Percentiles rank a stretch among this genome's conserved stretches.
phyloP scores from a whole-genome alignment of 805 yeast species.

The Starmerella roubikii region DNA sequence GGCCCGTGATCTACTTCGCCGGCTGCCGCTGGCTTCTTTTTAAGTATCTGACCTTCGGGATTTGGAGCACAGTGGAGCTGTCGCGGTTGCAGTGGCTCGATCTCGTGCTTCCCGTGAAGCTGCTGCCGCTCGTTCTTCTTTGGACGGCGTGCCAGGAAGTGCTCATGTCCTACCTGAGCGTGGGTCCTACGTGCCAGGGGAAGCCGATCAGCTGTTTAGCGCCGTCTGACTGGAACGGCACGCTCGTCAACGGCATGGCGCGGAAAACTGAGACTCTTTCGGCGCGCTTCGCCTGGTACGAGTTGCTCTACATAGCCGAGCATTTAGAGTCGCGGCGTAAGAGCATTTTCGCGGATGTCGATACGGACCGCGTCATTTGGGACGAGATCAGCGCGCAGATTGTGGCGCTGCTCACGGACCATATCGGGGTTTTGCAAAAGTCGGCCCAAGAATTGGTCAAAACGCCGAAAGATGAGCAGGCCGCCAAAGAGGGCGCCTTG shows the following conservation, averaged over 20 bases:
- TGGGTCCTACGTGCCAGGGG: conserved; percentile 28
- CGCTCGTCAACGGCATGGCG: conserved; percentile 28
- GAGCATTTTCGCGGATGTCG: conserved; percentile 27
- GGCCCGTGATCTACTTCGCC: conserved; percentile 6
- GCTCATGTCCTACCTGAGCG: conserved; percentile 25
- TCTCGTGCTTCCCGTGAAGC: conserved; percentile 1
- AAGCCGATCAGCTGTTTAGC: conserved; percentile 12
- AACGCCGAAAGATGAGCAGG: background rate
- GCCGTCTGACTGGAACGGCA: conserved; percentile 27
- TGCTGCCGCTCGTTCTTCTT: conserved; percentile 12
- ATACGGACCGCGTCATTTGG: conserved; percentile 26
- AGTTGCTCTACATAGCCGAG: conserved; percentile 24
- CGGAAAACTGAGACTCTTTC: conserved; percentile 19
- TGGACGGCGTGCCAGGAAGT: conserved; percentile 23
- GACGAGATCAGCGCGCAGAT: conserved; percentile 16
- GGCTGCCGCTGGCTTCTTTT: background rate
- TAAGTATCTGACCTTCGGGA: background rate
- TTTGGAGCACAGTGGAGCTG: background rate
- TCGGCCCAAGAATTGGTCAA: background rate
- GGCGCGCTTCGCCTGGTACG: conserved; percentile 29
- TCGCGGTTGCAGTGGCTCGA: conserved; percentile 6
- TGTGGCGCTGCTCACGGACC: background rate
- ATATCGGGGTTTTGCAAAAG: background rate
- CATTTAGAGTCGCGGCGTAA: conserved; percentile 24
- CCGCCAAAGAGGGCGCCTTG: background rate